These are phyloP conservation scores for Fusarium sororula DNA, from an alignment of 2,329 filamentous ascomycete species.

Conservation along the genomic window DNA sequence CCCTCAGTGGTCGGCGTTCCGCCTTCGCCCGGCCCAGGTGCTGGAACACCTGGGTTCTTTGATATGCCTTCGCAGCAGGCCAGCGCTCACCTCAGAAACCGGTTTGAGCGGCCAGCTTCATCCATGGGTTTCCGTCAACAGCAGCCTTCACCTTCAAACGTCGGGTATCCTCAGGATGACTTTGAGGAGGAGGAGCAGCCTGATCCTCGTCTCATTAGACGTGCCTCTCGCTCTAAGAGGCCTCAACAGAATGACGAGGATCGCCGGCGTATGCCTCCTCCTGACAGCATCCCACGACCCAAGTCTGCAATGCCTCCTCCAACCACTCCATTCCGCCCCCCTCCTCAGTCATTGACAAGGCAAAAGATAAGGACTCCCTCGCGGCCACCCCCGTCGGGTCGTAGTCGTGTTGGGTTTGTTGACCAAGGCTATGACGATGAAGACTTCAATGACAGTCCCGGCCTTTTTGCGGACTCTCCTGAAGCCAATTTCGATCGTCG, in stretches of 20 bases:
- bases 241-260: slow-evolving; percentile 52
- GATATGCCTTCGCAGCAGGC: slow-evolving; percentile 43
- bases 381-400: slow-evolving; percentile 43
- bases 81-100: slow-evolving; percentile 44
- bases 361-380: slow-evolving; percentile 46
- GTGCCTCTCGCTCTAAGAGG: slow-evolving; percentile 55
- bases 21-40: slow-evolving; percentile 43
- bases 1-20: slow-evolving; percentile 41
- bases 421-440: slow-evolving; percentile 52
- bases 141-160: slow-evolving; percentile 35
- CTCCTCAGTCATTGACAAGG: slow-evolving; percentile 40
- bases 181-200: slow-evolving; percentile 55
- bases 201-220: slow-evolving; percentile 49
- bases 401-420: slow-evolving; percentile 47
- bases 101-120: slow-evolving; percentile 52
- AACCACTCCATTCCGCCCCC: slow-evolving; percentile 43
- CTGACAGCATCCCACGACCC: slow-evolving; percentile 49
- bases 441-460: slow-evolving; percentile 47
- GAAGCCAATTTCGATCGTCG: slow-evolving; percentile 47
- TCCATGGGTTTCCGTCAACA: slow-evolving; percentile 52
- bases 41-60: slow-evolving; percentile 45
- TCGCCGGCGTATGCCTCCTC: slow-evolving; percentile 60
- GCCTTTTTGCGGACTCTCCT: slow-evolving; percentile 53
- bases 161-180: slow-evolving; percentile 51
- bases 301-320: slow-evolving; percentile 46